phyloP scores from a whole-genome alignment of 1,139 yeast species.

The Geotrichum phurueaensis region DNA sequence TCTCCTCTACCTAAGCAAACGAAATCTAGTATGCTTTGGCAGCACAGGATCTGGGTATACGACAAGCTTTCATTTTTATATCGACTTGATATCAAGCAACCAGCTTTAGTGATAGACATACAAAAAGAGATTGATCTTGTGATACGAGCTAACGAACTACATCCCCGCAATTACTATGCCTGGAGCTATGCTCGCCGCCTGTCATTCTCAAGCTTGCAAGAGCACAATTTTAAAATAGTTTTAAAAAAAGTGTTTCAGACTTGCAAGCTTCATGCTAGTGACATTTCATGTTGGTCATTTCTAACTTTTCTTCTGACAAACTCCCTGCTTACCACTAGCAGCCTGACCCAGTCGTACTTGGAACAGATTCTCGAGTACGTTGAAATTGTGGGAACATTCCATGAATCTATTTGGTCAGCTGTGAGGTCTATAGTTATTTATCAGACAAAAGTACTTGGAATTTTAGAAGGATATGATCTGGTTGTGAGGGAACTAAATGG shows the following conservation, averaged over 20 bases:
- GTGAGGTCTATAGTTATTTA: not conserved
- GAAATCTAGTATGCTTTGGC: constrained; percentile 39
- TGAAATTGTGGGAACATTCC: constrained; percentile 20
- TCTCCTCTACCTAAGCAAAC: constrained; percentile 36
- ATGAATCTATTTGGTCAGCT: constrained; percentile 25
- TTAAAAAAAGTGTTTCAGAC: constrained; percentile 28
- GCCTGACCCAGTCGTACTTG: not conserved
- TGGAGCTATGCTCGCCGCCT: constrained; percentile 40
- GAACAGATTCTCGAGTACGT: not conserved
- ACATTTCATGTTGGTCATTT: constrained; percentile 45
- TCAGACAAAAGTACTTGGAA: not conserved
- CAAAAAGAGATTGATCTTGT: constrained; percentile 31
- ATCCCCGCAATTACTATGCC: constrained; percentile 45
- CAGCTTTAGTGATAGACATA: not conserved
- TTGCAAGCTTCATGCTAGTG: constrained; percentile 37
- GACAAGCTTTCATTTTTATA: not conserved
- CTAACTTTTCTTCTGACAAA: constrained; percentile 23
- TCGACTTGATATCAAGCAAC: not conserved
- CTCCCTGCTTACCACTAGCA: not conserved
- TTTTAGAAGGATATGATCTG: not conserved
- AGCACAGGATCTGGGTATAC: constrained; percentile 34
- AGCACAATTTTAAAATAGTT: constrained; percentile 3
- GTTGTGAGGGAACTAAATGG: not conserved
- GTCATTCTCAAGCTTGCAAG: not conserved
- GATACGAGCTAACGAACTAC: constrained; percentile 35